Conservation (phyloP, 2,329 filamentous ascomycete genomes). For the Metarhizium robertsii region DNA sequence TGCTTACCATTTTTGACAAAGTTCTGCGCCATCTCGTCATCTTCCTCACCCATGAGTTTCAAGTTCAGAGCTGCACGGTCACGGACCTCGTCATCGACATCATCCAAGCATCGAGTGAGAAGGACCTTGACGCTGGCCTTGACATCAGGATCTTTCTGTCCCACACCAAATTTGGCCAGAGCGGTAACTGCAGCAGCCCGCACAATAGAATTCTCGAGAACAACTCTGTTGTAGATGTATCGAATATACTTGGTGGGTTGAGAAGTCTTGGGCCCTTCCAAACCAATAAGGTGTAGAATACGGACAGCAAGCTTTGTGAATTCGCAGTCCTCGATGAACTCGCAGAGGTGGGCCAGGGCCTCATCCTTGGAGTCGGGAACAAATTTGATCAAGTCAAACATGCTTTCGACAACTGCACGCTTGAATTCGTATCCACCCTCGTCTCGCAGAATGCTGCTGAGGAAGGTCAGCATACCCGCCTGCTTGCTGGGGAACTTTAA, state of each 20-base stretch:
- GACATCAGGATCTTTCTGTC: constrained; percentile 91
- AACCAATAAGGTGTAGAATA: constrained; percentile 85
- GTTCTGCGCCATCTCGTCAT: constrained; percentile 72
- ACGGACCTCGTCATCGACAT: constrained; percentile 94
- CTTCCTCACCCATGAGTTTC: constrained; percentile 83
- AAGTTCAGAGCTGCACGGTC: constrained; percentile 92
- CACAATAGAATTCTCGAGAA: constrained; percentile 93
- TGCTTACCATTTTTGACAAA: constrained; percentile 87
- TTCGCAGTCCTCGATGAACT: constrained; percentile 99
- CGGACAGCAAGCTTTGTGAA: constrained; percentile 96
- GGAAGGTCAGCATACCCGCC: constrained; percentile 93
- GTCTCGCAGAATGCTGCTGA: constrained; percentile 91
- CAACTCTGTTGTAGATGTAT: constrained; percentile 98
- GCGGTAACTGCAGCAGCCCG: constrained; percentile 92
- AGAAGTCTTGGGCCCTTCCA: constrained; percentile 89
- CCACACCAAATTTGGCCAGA: constrained; percentile 92
- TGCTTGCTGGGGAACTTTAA: constrained; percentile 98
- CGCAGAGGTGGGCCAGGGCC: constrained; percentile 88
- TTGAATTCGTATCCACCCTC: constrained; percentile 99
- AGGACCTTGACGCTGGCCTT: constrained; percentile 93
- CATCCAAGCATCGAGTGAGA: constrained; percentile 86
- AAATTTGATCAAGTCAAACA: constrained; percentile 99
- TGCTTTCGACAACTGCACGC: constrained; percentile 93
- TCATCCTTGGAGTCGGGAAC: constrained; percentile 78
- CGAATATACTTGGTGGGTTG: constrained; percentile 98